These are phyloP conservation scores for Pycnococcus provasolii DNA, from an alignment of 139 green algal species.

Conservation along the genomic window DNA sequence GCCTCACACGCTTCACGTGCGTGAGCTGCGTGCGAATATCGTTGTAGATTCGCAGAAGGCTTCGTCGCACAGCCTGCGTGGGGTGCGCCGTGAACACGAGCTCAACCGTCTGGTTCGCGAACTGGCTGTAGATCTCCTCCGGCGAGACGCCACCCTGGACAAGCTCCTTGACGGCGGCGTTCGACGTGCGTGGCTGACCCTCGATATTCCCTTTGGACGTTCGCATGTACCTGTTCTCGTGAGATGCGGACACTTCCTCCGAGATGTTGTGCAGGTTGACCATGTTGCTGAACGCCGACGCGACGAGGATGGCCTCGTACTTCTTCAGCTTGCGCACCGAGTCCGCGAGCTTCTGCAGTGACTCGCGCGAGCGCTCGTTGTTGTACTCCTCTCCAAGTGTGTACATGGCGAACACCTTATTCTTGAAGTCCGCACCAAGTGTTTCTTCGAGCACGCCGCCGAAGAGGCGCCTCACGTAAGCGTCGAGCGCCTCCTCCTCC, in stretches of 20 bases:
- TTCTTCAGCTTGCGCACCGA: background rate
- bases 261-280: slow-evolving; percentile 26
- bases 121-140: slow-evolving; percentile 16
- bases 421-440: background rate
- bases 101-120: slow-evolving; percentile 34
- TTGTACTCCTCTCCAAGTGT: background rate
- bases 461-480: slow-evolving; percentile 4
- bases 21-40: slow-evolving; percentile 6
- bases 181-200: slow-evolving; percentile 11
- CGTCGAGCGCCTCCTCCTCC: slow-evolving; percentile 6
- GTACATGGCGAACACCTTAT: slow-evolving; percentile 4
- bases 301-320: slow-evolving; percentile 13
- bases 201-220: background rate
- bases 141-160: background rate
- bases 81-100: slow-evolving; percentile 68
- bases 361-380: background rate
- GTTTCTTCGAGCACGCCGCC: slow-evolving; percentile 10
- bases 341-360: slow-evolving; percentile 4
- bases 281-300: slow-evolving; percentile 14
- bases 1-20: background rate
- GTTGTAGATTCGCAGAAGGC: slow-evolving; percentile 21
- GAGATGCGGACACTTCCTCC: slow-evolving; percentile 8
- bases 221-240: slow-evolving; percentile 13
- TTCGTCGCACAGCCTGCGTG: slow-evolving; percentile 82
- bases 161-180: slow-evolving; percentile 21